phyloP scores from a whole-genome alignment of 108 stramenopile species.

The Nitzschia palea region DNA sequence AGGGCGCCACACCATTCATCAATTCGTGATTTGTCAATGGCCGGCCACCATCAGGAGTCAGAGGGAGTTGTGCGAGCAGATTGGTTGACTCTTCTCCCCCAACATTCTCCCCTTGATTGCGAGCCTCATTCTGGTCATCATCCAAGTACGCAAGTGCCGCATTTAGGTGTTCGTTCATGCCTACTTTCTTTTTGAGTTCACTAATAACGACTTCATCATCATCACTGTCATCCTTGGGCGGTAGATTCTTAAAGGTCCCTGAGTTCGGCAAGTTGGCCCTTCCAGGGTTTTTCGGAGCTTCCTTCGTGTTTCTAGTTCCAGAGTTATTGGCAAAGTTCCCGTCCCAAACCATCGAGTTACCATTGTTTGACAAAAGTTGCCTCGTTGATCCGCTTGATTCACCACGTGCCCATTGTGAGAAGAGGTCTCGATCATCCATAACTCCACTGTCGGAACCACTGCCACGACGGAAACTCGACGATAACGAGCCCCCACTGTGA shows the following conservation, averaged over 20 bases:
- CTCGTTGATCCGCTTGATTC: neutral
- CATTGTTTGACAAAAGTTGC: neutral
- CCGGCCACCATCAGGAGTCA: constrained; percentile 55
- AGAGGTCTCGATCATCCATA: constrained; percentile 30
- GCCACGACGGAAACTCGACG: neutral
- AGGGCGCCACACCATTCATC: constrained; percentile 75
- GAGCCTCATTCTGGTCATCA: constrained; percentile 32
- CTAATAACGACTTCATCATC: constrained; percentile 78
- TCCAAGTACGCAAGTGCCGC: constrained; percentile 76
- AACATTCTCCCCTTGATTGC: neutral
- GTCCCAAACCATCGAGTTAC: neutral
- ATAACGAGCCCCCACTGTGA: neutral
- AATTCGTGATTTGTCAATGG: constrained; percentile 80
- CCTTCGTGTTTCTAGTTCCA: no score
- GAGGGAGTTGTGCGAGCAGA: constrained; percentile 21
- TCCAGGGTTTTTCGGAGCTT: neutral
- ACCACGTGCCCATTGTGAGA: constrained; percentile 42
- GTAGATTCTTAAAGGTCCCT: constrained; percentile 22
- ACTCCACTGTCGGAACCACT: neutral
- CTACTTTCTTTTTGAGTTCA: constrained; percentile 81
- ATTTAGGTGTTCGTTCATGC: constrained; percentile 81
- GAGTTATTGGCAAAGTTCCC: neutral
- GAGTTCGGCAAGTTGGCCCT: constrained; percentile 20
- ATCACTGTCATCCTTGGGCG: constrained; percentile 29
- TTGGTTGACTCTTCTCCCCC: constrained; percentile 31